A percentile compares a stretch with the other conserved stretches of the same genome.
phyloP scores from a whole-genome alignment of 805 yeast species.

The Myxozyma udenii region DNA sequence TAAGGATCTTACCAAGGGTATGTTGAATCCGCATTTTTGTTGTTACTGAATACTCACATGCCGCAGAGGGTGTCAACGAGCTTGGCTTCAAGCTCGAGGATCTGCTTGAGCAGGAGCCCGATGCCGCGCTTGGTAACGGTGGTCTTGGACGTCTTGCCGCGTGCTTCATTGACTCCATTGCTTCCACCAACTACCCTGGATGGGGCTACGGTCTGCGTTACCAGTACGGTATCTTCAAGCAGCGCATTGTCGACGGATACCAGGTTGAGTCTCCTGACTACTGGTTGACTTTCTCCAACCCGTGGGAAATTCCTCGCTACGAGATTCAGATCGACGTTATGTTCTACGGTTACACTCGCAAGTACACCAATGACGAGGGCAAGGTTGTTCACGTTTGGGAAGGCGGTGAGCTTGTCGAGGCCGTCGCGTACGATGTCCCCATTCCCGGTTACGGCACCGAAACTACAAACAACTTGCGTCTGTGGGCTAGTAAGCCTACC shows the following conservation, averaged over 20 bases:
- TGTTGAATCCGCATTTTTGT: not conserved
- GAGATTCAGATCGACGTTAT: conserved; percentile 88
- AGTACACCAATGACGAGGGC: conserved; percentile 52
- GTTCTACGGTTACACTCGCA: conserved; percentile 77
- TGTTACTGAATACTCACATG: not conserved
- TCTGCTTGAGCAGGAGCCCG: conserved; percentile 79
- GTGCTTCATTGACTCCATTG: conserved; percentile 84
- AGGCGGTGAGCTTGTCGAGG: conserved; percentile 86
- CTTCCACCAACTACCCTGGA: conserved; percentile 83
- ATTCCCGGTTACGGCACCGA: conserved; percentile 81
- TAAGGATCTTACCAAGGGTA: conserved; percentile 51
- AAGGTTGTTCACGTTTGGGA: conserved; percentile 65
- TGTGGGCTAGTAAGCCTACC: conserved; percentile 89
- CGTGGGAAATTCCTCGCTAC: conserved; percentile 87
- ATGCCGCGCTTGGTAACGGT: conserved; percentile 93
- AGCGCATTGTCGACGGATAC: conserved; percentile 83
- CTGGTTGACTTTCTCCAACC: conserved; percentile 84
- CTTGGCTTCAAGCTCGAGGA: conserved; percentile 89
- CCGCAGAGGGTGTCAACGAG: conserved; percentile 52
- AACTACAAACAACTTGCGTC: conserved; percentile 78
- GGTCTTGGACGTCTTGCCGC: conserved; percentile 94
- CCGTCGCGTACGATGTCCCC: conserved; percentile 88
- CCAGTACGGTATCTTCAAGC: conserved; percentile 90
- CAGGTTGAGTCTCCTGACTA: conserved; percentile 94
- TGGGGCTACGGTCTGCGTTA: conserved; percentile 96